Evolutionary conservation across 306 rosid species (phyloP), one percentile per base, ranked within the genome.

Genomic region (Phaseolus lunatus): DNA sequence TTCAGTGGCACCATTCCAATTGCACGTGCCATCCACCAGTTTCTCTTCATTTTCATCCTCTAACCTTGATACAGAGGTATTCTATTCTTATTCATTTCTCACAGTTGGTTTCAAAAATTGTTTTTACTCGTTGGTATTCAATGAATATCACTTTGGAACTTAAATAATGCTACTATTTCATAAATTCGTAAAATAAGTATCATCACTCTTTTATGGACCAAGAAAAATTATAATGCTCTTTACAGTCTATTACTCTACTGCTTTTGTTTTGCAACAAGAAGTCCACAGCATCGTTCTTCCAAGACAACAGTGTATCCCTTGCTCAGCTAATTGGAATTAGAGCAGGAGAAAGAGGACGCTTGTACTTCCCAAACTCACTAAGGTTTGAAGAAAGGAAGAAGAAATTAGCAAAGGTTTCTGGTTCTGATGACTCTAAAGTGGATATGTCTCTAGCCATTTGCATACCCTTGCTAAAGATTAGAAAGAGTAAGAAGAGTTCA

Each of bases 11-110:
- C 87, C 78, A 53, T 78, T 73, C 84, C 66, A 81, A 57, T 22
- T 72, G 72, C 89, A 76, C 74, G 10, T 79, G 9, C 88, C 90
- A 62, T 89, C 93, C 14, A 64, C 76, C 31, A 93, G 96, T 84
- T 86, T 89, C 89, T 88, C 98, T 58, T 91, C 97, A 50, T 81
- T 89, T 53, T 89, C 91, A 56, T 91, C 98, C 85, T 91, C 98
- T 73, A 87, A 85, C 82, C 96, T 93, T 20, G 97, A 91, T 65
- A 93, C 97, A 13, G 87, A 86, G 98, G 98, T 93, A 7, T 57
- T 29, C 56, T 64, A 0, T 70, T 73, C 66, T 59, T 48, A 47
- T 70, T 59, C 59, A 76, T 78, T 19, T 73, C 20, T 23, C 18
- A 45, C n/a, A 13, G 2, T 11, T 62, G 61, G 47, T 49, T 43